Conservation (phyloP, 345 rosid genomes). For the Dimocarpus longan region DNA sequence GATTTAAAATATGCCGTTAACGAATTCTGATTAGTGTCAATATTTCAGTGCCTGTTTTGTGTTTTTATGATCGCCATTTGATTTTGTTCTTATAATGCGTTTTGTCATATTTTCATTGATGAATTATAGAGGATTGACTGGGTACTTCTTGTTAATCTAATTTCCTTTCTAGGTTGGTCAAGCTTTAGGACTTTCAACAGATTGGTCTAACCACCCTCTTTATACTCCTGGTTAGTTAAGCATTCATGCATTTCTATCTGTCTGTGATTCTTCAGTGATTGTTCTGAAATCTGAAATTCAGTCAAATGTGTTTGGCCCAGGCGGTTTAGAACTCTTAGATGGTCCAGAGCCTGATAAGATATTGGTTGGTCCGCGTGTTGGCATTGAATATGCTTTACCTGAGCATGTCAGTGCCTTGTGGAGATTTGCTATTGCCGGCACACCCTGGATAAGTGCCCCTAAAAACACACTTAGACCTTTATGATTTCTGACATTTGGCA, state of each 20-base stretch:
- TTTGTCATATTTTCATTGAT: not conserved
- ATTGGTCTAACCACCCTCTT: constrained; percentile 90
- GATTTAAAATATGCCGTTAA: not conserved
- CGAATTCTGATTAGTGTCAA: not conserved
- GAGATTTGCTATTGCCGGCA: constrained; percentile 89
- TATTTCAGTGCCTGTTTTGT: not conserved
- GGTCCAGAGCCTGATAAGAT: constrained; percentile 80
- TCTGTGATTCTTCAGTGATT: not conserved
- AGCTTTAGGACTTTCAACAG: constrained; percentile 86
- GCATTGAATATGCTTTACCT: constrained; percentile 86
- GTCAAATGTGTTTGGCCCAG: constrained; percentile 33
- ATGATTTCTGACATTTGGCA: not conserved
- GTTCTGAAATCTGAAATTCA: constrained; percentile 10
- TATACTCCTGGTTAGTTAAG: constrained; percentile 66
- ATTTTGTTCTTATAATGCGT: not conserved
- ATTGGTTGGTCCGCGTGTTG: constrained; percentile 82
- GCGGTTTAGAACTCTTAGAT: constrained; percentile 82
- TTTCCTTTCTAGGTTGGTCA: constrained; percentile 68
- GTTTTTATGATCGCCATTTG: not conserved
- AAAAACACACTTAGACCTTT: constrained; percentile 68
- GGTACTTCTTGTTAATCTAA: not conserved
- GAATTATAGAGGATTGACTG: not conserved
- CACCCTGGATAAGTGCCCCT: constrained; percentile 94
- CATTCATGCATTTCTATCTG: not conserved
- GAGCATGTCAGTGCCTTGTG: constrained; percentile 75